Evolutionary conservation across 2,329 filamentous ascomycete species (phyloP).

Genomic region (Penicillium sp.): DNA sequence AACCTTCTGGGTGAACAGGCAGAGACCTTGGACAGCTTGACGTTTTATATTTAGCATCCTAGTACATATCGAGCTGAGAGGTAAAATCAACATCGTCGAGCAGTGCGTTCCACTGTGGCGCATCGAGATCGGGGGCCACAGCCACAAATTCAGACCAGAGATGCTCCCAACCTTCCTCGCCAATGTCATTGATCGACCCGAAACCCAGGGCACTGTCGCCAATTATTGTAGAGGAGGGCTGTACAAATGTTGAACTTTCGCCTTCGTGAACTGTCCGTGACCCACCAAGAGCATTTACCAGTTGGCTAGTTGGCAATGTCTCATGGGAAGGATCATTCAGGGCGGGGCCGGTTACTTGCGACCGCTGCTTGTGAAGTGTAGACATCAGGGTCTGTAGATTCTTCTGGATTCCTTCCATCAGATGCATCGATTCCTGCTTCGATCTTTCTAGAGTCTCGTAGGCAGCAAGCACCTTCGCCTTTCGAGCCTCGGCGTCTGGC

Average conservation of each 20-base stretch:
- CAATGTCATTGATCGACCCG: slow-evolving; percentile 4
- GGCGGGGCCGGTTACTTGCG: not conserved
- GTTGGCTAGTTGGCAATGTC: not conserved
- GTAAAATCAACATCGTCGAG: slow-evolving; percentile 19
- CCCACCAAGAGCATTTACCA: not conserved
- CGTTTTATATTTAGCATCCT: not conserved
- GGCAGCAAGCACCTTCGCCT: slow-evolving; percentile 15
- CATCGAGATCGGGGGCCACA: slow-evolving; percentile 17
- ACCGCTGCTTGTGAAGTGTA: slow-evolving; percentile 12
- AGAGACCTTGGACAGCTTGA: not conserved
- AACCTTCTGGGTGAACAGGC: not conserved
- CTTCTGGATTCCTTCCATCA: slow-evolving; percentile 16
- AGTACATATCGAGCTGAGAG: slow-evolving; percentile 6
- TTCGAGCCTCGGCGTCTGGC: slow-evolving; percentile 13
- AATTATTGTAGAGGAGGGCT: not conserved
- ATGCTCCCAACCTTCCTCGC: slow-evolving; percentile 14
- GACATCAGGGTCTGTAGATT: slow-evolving; percentile 19
- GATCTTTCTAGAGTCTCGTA: slow-evolving; percentile 17
- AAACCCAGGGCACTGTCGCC: not conserved
- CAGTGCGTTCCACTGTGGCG: slow-evolving; percentile 19
- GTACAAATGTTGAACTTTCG: not conserved
- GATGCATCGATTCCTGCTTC: slow-evolving; percentile 14
- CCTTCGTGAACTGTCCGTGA: not conserved
- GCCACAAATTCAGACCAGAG: slow-evolving; percentile 20
- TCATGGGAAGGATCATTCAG: not conserved